Conservation (phyloP, 768 basidiomycete genomes). For the Tremella yokohamensis region DNA sequence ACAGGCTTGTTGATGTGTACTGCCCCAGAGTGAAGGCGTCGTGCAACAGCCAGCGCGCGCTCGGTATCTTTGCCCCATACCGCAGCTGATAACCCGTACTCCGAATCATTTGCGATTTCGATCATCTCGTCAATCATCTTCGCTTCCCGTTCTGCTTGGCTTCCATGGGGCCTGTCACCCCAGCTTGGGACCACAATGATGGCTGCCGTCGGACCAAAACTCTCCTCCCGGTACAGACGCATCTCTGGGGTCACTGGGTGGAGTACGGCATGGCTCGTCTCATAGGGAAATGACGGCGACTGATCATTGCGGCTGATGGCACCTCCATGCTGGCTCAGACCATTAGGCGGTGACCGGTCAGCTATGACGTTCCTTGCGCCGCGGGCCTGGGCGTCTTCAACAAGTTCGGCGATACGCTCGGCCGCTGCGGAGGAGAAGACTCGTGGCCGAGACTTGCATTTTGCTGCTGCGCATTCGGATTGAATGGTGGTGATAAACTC, state of each 20-base stretch:
- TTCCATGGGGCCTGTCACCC: too few species aligned
- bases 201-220: conserved; percentile 60
- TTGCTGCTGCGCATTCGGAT: neutral
- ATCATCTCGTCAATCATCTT: conserved; percentile 56
- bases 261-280: neutral
- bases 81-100: conserved; percentile 57
- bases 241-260: conserved; percentile 1
- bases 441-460: neutral
- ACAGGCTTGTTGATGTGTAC: conserved; percentile 56
- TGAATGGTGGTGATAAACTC: too few species aligned
- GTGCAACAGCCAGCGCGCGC: conserved; percentile 55
- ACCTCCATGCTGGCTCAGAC: too few species aligned
- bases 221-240: conserved; percentile 51
- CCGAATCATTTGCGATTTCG: conserved; percentile 58
- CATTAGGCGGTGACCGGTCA: too few species aligned
- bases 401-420: neutral
- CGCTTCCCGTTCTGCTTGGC: conserved; percentile 13
- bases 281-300: too few species aligned
- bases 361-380: neutral
- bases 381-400: neutral
- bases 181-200: conserved; percentile 44
- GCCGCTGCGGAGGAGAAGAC: neutral
- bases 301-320: too few species aligned
- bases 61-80: conserved; percentile 58
- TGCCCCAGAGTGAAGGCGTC: conserved; percentile 56